A percentile compares a stretch with the other conserved stretches of the same genome.
These are phyloP conservation scores for Athelia sp. DNA, from an alignment of 1,284 basidiomycete species.

Conservation along the genomic window DNA sequence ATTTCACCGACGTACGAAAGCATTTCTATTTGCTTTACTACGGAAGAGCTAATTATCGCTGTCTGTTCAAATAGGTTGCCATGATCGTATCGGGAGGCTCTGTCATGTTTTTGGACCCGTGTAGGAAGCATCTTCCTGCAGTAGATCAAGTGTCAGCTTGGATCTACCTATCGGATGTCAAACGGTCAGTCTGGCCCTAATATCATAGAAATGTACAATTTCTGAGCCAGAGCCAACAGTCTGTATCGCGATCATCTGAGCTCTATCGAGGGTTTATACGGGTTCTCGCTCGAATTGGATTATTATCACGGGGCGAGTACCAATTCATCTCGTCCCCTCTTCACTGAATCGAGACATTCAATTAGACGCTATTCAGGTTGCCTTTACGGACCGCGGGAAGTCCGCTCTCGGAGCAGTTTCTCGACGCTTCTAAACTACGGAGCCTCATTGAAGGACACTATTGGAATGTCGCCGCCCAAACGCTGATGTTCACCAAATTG, in stretches of 20 bases:
- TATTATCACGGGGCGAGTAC: constrained; percentile 34
- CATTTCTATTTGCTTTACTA: background rate
- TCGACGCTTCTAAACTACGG: constrained; percentile 6
- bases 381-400: constrained; percentile 21
- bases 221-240: constrained; percentile 17
- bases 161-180: constrained; percentile 23
- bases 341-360: constrained; percentile 8
- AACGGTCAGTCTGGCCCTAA: constrained; percentile 18
- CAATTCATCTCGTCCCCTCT: constrained; percentile 33
- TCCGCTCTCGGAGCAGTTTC: constrained; percentile 4
- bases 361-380: constrained; percentile 43
- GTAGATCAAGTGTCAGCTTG: constrained; percentile 19
- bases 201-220: no score
- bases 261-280: constrained; percentile 31
- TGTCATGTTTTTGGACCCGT: constrained; percentile 42
- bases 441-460: constrained; percentile 11
- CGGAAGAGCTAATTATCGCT: background rate
- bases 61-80: constrained; percentile 26
- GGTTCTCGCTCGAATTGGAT: constrained; percentile 23
- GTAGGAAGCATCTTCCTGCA: constrained; percentile 29
- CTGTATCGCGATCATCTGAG: constrained; percentile 35
- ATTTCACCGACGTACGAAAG: constrained; percentile 39
- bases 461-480: constrained; percentile 9
- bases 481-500: constrained; percentile 14
- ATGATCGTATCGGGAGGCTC: constrained; percentile 37